Conservation (phyloP, 257 asterid species). For the Salvia hispanica region DNA sequence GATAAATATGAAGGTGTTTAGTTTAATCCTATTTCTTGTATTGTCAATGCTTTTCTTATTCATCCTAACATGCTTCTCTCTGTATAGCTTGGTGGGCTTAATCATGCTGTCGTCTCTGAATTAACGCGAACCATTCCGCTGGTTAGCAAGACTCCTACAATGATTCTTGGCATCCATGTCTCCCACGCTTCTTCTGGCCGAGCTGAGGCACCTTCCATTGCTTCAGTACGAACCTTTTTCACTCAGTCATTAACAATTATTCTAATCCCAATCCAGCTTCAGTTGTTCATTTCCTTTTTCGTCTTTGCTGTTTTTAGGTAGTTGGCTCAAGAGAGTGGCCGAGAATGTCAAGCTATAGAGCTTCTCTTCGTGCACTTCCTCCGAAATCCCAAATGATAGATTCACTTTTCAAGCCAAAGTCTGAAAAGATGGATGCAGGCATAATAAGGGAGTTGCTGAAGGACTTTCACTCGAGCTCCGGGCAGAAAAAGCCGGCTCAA, state of each 20-base stretch:
- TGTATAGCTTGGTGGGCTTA: slow-evolving; percentile 51
- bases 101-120: slow-evolving; percentile 41
- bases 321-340: slow-evolving; percentile 65
- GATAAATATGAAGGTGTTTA: slow-evolving; percentile 45
- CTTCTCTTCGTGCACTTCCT: slow-evolving; percentile 40
- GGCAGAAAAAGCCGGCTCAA: slow-evolving; percentile 46
- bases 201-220: slow-evolving; percentile 47
- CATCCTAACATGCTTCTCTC: not conserved
- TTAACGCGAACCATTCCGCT: slow-evolving; percentile 35
- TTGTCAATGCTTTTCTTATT: not conserved
- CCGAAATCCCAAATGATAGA: slow-evolving; percentile 43
- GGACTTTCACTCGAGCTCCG: slow-evolving; percentile 49
- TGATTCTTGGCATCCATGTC: slow-evolving; percentile 49
- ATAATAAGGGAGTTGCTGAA: slow-evolving; percentile 54
- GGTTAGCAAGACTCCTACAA: slow-evolving; percentile 49
- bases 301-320: slow-evolving; percentile 35
- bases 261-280: not conserved
- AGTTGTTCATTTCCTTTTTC: not conserved
- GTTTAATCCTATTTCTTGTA: not conserved
- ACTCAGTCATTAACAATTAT: not conserved
- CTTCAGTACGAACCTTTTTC: slow-evolving; percentile 46
- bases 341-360: slow-evolving; percentile 51
- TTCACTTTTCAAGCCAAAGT: slow-evolving; percentile 47
- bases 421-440: slow-evolving; percentile 47
- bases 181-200: slow-evolving; percentile 26